Evolutionary conservation across 192 early-diverging fungal species (phyloP), one percentile per base, ranked within the genome.

Genomic region (Podila verticillata): DNA sequence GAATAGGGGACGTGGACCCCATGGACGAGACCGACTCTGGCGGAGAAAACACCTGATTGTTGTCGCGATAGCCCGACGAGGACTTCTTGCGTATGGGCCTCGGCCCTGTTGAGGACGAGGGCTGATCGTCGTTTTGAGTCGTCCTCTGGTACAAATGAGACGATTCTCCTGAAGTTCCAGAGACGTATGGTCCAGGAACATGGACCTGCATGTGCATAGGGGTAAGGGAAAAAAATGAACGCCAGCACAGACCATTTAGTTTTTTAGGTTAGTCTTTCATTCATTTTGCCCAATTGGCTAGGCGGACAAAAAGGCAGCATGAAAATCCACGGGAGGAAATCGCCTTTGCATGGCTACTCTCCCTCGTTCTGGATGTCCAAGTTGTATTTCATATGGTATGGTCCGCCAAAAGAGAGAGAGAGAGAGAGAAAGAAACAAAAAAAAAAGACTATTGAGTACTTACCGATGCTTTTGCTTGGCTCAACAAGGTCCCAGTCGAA

Each of bases 401-500:
- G n/a, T n/a, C n/a, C n/a, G n/a, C n/a, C n/a, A n/a, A n/a, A n/a
- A n/a, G 12, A 39, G 36, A 8, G 12, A 39, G 12, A 39, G 9
- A 8, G 12, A 39, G 17, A 51, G 49, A 13, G 49, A 5, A 5
- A 5, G 22, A 47, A 47, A 47, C 22, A 15, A 2, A 51, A 51
- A 22, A 51, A 19, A 48, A 3, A 51, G 5, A 29, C 8, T 20
- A 32, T 61, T 7, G 2, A 35, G 13, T 10, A 57, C 74, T 60
- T 75, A 75, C 74, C 12, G 69, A 56, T 9, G 24, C 48, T 26
- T 61, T 34, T n/a, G 56, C 24, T 24, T 68, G 65, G 29, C 20
- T 67, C 15, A 65, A 22, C 24, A 80, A 32, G 5, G 69, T 80
- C 9, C 77, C 77, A 10, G 77, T 72, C n/a, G 77, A 80, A 2